Evolutionary conservation across 1,284 basidiomycete species (phyloP).

Genomic region (Moniliophthora roreri): DNA sequence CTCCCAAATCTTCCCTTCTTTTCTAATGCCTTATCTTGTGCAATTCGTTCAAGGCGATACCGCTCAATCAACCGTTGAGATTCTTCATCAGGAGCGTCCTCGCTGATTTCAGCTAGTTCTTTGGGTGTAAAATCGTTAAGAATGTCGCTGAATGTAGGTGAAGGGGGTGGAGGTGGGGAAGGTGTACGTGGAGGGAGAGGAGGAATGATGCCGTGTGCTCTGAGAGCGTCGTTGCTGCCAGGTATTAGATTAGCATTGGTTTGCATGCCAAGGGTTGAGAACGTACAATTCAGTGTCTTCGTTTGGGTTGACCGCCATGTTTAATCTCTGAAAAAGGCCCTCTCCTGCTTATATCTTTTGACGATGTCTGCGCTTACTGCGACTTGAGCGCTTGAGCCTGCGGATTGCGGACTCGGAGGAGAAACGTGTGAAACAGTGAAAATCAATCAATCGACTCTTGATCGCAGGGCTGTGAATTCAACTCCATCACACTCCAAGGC

Average conservation of each 20-base stretch:
- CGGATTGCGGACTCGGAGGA: no score
- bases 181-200: conserved; percentile 67
- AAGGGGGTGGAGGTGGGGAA: conserved; percentile 72
- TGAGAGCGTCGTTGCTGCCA: conserved; percentile 85
- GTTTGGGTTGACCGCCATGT: conserved; percentile 74
- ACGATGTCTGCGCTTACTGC: no score
- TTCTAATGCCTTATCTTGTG: conserved; percentile 62
- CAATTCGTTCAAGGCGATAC: conserved; percentile 67
- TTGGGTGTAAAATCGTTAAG: conserved; percentile 66
- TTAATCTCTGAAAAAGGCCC: no score
- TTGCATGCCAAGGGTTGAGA: neutral
- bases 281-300: conserved; percentile 93
- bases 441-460: no score
- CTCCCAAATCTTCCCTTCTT: conserved; percentile 79
- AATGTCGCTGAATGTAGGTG: conserved; percentile 62
- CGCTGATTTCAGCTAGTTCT: conserved; percentile 69
- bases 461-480: no score
- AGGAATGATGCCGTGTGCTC: conserved; percentile 89
- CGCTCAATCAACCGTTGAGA: conserved; percentile 76
- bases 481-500: no score
- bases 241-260: conserved; percentile 12
- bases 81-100: conserved; percentile 74
- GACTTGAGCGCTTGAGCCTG: no score
- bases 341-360: no score
- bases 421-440: no score